Percentiles rank a stretch among this genome's conserved stretches.
These are phyloP conservation scores for Vaccinium macrocarpon DNA, from an alignment of 148 eudicot genomes.

Conservation along the genomic window DNA sequence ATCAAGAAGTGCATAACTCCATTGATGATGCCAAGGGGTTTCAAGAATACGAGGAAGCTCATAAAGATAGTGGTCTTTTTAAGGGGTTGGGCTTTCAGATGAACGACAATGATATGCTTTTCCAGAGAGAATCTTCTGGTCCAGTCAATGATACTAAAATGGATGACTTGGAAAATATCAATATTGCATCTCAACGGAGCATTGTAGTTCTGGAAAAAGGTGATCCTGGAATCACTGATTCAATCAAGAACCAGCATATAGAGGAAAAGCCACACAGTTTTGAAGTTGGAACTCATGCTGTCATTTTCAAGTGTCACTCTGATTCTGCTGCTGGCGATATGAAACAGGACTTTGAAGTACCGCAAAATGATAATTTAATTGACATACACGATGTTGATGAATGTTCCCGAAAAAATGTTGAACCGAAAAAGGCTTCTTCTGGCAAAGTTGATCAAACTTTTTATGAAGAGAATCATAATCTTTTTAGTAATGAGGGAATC, in stretches of 20 bases:
- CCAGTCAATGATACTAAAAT: conserved; percentile 18
- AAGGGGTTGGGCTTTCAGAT: conserved; percentile 20
- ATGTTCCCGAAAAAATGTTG: conserved; percentile 13
- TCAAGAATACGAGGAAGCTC: conserved; percentile 15
- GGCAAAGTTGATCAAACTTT: conserved; percentile 6
- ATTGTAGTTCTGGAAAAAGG: conserved; percentile 8
- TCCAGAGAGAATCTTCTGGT: conserved; percentile 12
- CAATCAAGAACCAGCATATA: conserved; percentile 9
- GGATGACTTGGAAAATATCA: conserved; percentile 9
- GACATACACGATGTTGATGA: conserved; percentile 15
- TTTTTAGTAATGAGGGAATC: neutral
- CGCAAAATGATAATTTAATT: conserved; percentile 21
- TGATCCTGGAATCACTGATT: conserved; percentile 18
- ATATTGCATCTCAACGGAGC: conserved; percentile 6
- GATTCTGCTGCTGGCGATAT: conserved; percentile 1
- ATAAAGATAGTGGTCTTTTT: conserved; percentile 6
- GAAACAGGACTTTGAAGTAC: neutral
- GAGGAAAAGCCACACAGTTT: conserved; percentile 22
- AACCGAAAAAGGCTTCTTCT: conserved; percentile 4
- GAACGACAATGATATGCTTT: conserved; percentile 18
- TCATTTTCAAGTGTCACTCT: conserved; percentile 13
- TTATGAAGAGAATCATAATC: neutral
- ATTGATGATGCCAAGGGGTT: conserved; percentile 18
- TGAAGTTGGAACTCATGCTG: conserved; percentile 15
- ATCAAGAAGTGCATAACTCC: conserved; percentile 14